Conservation (phyloP, 169 alveolate species). For the Theileria luwenshuni region DNA sequence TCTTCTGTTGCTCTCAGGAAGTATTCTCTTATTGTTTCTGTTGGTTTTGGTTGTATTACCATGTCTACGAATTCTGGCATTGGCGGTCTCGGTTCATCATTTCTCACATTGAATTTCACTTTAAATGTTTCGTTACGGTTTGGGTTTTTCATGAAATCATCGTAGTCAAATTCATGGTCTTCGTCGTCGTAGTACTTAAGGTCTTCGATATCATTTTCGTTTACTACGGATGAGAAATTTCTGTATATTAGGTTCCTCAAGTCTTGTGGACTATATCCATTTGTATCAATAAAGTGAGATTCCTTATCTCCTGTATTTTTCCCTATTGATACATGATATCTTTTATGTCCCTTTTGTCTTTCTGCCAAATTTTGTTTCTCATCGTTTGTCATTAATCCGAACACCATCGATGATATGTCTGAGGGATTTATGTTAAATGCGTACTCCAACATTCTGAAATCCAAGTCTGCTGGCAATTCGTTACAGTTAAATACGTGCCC, state of each 20-base stretch:
- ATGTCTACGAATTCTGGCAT: conserved; percentile 33
- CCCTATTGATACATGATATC: conserved; percentile 23
- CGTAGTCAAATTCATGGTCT: conserved; percentile 4
- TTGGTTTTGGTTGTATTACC: conserved; percentile 61
- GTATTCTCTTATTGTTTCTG: conserved; percentile 54
- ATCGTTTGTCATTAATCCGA: conserved; percentile 43
- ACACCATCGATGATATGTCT: conserved; percentile 45
- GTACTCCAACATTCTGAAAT: conserved; percentile 41
- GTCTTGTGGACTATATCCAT: conserved; percentile 44
- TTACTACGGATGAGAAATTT: conserved; percentile 59
- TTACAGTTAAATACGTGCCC: conserved; percentile 28
- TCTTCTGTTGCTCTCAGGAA: conserved; percentile 59
- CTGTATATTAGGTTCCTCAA: conserved; percentile 53
- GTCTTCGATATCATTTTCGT: conserved; percentile 40
- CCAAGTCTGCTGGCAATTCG: conserved; percentile 33
- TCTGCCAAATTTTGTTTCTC: conserved; percentile 36
- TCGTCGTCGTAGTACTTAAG: conserved; percentile 15
- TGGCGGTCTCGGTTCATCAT: conserved; percentile 36
- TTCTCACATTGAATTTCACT: conserved; percentile 36
- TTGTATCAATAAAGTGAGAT: conserved; percentile 44
- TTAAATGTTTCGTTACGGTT: conserved; percentile 39
- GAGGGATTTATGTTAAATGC: conserved; percentile 29
- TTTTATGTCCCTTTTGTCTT: conserved; percentile 17
- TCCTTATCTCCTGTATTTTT: conserved; percentile 53
- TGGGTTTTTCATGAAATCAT: conserved; percentile 18